Evolutionary conservation across 2,329 filamentous ascomycete genomes (phyloP).

Genomic region (Microthyrium microscopicum): DNA sequence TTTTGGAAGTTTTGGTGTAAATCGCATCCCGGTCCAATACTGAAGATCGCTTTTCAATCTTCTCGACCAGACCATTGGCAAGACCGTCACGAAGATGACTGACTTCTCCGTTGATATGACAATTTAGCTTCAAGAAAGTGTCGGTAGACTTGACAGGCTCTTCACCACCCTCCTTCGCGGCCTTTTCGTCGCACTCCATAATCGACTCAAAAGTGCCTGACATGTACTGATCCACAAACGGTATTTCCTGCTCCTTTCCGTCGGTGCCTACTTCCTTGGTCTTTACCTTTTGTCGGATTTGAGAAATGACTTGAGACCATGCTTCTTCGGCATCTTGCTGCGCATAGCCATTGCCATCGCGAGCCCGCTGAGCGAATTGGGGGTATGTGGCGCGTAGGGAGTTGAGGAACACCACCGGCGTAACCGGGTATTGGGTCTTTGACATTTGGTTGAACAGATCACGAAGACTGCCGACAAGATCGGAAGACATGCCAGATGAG

Average conservation of each 20-base stretch:
- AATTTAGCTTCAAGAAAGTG: conserved; percentile 80
- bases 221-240: conserved; percentile 85
- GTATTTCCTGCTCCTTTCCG: conserved; percentile 22
- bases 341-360: conserved; percentile 70
- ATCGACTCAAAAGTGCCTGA: conserved; percentile 62
- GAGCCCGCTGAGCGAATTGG: conserved; percentile 82
- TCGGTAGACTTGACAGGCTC: conserved; percentile 51
- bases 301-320: conserved; percentile 86
- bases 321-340: conserved; percentile 98
- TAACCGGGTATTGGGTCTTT: conserved; percentile 73
- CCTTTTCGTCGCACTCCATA: conserved; percentile 70
- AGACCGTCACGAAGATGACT: conserved; percentile 90
- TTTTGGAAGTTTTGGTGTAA: conserved; percentile 84
- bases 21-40: conserved; percentile 53
- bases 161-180: conserved; percentile 59
- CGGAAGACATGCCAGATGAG: conserved; percentile 29
- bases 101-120: conserved; percentile 74
- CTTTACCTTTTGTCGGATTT: conserved; percentile 63
- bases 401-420: conserved; percentile 67
- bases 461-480: conserved; percentile 61
- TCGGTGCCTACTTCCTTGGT: conserved; percentile 33
- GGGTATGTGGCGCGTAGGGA: conserved; percentile 67
- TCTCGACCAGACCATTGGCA: conserved; percentile 62
- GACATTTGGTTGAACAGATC: conserved; percentile 81
- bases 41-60: conserved; percentile 78